phyloP scores from a whole-genome alignment of 2,329 filamentous ascomycete genomes.

The Beauveria sp. region DNA sequence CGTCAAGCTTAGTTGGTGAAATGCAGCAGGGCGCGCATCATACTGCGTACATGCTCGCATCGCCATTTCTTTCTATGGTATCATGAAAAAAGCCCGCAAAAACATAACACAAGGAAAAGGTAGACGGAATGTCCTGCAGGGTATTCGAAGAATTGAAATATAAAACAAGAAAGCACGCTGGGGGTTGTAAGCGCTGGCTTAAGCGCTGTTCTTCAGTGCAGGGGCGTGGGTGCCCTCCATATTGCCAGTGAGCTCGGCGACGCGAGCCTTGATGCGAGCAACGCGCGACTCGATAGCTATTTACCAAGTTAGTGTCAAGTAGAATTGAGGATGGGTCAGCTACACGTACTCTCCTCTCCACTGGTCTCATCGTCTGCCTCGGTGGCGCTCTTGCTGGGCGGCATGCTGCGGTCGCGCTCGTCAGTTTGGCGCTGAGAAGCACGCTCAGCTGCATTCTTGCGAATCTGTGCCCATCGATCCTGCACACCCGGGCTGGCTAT shows the following conservation, averaged over 20 bases:
- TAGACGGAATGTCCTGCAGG: background rate
- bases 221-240: slow-evolving; percentile 51
- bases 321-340: background rate
- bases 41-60: background rate
- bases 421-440: slow-evolving; percentile 59
- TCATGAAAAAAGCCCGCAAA: slow-evolving; percentile 18
- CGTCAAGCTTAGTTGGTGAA: background rate
- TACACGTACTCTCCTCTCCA: slow-evolving; percentile 26
- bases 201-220: background rate
- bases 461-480: slow-evolving; percentile 92
- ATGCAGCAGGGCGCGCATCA: background rate
- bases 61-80: slow-evolving; percentile 16
- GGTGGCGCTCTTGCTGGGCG: slow-evolving; percentile 40
- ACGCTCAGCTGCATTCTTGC: slow-evolving; percentile 85
- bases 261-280: slow-evolving; percentile 93
- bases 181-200: background rate
- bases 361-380: slow-evolving; percentile 35
- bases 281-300: slow-evolving; percentile 94
- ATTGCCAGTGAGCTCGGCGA: slow-evolving; percentile 85
- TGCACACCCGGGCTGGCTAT: slow-evolving; percentile 33
- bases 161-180: background rate
- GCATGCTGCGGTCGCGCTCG: slow-evolving; percentile 51
- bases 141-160: slow-evolving; percentile 6
- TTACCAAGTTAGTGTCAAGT: slow-evolving; percentile 17
- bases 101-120: background rate